Percentiles rank a stretch among this genome's conserved stretches.
Evolutionary conservation across 768 basidiomycete genomes (phyloP).

Genomic region (Austroboletus eburneus): DNA sequence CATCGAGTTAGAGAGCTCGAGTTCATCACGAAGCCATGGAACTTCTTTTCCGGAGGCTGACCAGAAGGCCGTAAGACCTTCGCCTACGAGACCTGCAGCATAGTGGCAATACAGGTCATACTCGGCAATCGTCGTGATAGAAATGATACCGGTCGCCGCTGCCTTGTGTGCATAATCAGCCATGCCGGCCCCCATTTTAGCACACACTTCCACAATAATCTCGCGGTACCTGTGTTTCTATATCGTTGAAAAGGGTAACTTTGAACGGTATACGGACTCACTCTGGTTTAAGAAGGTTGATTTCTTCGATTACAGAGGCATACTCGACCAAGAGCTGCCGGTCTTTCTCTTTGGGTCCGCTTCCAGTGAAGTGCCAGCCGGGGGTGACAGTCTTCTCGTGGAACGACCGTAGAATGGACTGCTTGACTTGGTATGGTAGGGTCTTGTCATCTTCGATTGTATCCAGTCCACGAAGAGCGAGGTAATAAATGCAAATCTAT

Average conservation of each 20-base stretch:
- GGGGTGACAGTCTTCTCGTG: slow-evolving; percentile 73
- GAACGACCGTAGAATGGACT: slow-evolving; percentile 79
- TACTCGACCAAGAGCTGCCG: slow-evolving; percentile 81
- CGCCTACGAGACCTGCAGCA: slow-evolving; percentile 95
- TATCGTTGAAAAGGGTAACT: no score
- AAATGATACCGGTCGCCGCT: slow-evolving; percentile 61
- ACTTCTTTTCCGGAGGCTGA: slow-evolving; percentile 81
- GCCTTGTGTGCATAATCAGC: slow-evolving; percentile 90
- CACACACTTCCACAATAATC: slow-evolving; percentile 77
- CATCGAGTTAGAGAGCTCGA: slow-evolving; percentile 90
- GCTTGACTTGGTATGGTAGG: slow-evolving; percentile 80
- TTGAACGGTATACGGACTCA: no score
- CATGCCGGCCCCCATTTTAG: slow-evolving; percentile 94
- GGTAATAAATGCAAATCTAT: slow-evolving; percentile 92
- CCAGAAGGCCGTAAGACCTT: slow-evolving; percentile 88
- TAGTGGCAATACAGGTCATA: slow-evolving; percentile 99
- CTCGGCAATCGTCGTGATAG: slow-evolving; percentile 72
- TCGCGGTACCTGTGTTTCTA: slow-evolving; percentile 55
- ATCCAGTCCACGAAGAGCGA: slow-evolving; percentile 91
- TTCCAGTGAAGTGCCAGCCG: slow-evolving; percentile 84
- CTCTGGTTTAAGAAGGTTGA: slow-evolving; percentile 63
- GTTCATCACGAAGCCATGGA: slow-evolving; percentile 67
- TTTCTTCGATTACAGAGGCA: slow-evolving; percentile 73
- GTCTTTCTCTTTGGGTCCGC: slow-evolving; percentile 87
- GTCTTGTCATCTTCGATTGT: slow-evolving; percentile 99